Percentiles rank a stretch among this genome's conserved stretches.
phyloP scores from a whole-genome alignment of 345 rosid species.

The Eucalyptus pauciflora region DNA sequence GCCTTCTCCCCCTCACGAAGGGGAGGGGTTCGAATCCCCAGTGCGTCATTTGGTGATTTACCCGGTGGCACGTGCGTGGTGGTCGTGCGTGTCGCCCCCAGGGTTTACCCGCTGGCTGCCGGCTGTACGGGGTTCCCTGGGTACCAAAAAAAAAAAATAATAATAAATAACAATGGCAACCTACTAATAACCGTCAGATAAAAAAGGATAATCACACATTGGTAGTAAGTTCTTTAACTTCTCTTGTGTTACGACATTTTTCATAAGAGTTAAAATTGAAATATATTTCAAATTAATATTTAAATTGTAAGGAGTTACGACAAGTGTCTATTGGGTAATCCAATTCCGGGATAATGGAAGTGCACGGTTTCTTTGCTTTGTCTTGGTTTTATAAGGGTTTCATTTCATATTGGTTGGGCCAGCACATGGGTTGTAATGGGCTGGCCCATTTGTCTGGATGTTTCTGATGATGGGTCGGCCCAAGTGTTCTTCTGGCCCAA shows the following conservation, averaged over 20 bases:
- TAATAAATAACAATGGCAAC: too few species aligned
- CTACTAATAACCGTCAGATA: background rate
- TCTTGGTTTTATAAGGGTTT: background rate
- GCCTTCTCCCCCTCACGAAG: too few species aligned
- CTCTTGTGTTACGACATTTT: background rate
- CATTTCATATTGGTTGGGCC: background rate
- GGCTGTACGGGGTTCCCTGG: too few species aligned
- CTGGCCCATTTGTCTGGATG: background rate
- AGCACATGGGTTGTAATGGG: background rate
- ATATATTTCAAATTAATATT: too few species aligned
- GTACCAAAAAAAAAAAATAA: too few species aligned
- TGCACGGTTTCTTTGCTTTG: background rate
- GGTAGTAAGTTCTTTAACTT: background rate
- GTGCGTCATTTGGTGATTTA: too few species aligned
- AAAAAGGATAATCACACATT: background rate
- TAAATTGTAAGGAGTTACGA: background rate
- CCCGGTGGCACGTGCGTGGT: too few species aligned
- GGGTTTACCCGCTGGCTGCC: too few species aligned
- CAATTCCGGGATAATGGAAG: background rate
- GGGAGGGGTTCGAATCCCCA: too few species aligned
- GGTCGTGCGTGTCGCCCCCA: too few species aligned
- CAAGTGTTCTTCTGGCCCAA: background rate
- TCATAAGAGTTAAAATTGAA: background rate
- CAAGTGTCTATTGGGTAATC: too few species aligned
- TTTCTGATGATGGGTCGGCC: background rate